A percentile compares a stretch with the other conserved stretches of the same genome.
Conservation (phyloP, 148 eudicot genomes). For the Selenicereus undatus region DNA sequence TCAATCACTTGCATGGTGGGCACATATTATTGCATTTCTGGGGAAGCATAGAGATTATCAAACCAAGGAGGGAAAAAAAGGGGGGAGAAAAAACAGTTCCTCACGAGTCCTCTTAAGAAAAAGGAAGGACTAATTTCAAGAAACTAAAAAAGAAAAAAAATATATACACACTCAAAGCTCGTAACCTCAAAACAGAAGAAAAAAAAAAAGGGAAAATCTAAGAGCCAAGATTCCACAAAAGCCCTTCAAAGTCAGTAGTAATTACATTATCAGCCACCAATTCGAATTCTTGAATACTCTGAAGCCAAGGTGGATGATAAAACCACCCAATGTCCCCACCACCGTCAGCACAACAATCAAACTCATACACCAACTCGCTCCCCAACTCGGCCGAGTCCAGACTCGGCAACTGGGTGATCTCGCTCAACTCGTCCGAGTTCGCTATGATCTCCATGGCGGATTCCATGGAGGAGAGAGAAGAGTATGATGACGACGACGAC, state of each 20-base stretch:
- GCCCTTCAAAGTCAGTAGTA: conserved; percentile 35
- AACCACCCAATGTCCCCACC: conserved; percentile 48
- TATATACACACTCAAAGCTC: conserved; percentile 11
- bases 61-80: background rate
- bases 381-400: conserved; percentile 39
- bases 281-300: conserved; percentile 27
- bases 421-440: conserved; percentile 51
- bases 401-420: conserved; percentile 73
- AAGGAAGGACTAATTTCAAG: conserved; percentile 11
- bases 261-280: conserved; percentile 26
- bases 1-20: background rate
- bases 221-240: conserved; percentile 46
- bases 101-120: conserved; percentile 19
- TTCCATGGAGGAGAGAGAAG: conserved; percentile 27
- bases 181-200: background rate
- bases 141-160: background rate
- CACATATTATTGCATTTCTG: background rate
- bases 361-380: conserved; percentile 42
- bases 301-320: conserved; percentile 40
- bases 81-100: background rate
- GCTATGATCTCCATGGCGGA: conserved; percentile 25
- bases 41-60: background rate
- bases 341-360: background rate
- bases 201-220: background rate
- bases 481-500: conserved; percentile 18